Base-by-base conservation (phyloP, 371 early-diverging fungal genomes). In the Zopfochytrium polystomum region DNA sequence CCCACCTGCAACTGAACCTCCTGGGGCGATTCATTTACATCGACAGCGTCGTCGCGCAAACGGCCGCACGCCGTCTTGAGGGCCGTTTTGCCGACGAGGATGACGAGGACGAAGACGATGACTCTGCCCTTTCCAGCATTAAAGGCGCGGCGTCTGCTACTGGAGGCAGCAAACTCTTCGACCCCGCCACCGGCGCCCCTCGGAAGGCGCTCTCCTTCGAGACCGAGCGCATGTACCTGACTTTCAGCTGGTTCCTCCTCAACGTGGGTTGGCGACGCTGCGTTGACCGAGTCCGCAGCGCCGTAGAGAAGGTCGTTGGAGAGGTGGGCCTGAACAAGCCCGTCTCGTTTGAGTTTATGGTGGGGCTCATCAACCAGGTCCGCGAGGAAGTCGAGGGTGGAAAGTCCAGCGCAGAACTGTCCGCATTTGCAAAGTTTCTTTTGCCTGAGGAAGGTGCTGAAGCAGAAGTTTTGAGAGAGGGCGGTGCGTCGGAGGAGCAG, bases 1-100 rank as follows among this genome's bases (percentile, higher is more conserved):
- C 89, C 0, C 87, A 89, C 62, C 73, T 91, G 15, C 95, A 96
- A 73, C 81, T 96, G 49, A 93, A 91, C 70, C 76, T 96, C 3
- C 69, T 96, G 48, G 97, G 95, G 2, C 87, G 94, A 54, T 87
- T 85, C 72, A 90, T 90, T 42, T 96, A 95, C 66, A 79, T 93
- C 18, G 91, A 92, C 70, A 87, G 90, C n/a, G 90, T 94, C 1
- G 52, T 48, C 6, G 48, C 71, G 49, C 44, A 47, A 45, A 29
- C 56, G 32, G 22, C 43, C 2, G 7, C 9, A 29, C 56, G 50
- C 11, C 42, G 3, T 54, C 9, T n/a, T n/a, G n/a, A n/a, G n/a
- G n/a, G n/a, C n/a, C n/a, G n/a, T n/a, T n/a, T n/a, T n/a, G n/a
- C n/a, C n/a, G n/a, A n/a, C n/a, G n/a, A n/a, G n/a, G n/a, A n/a